Base-by-base conservation (phyloP, 1,139 yeast genomes). In the Candida neerlandica region DNA sequence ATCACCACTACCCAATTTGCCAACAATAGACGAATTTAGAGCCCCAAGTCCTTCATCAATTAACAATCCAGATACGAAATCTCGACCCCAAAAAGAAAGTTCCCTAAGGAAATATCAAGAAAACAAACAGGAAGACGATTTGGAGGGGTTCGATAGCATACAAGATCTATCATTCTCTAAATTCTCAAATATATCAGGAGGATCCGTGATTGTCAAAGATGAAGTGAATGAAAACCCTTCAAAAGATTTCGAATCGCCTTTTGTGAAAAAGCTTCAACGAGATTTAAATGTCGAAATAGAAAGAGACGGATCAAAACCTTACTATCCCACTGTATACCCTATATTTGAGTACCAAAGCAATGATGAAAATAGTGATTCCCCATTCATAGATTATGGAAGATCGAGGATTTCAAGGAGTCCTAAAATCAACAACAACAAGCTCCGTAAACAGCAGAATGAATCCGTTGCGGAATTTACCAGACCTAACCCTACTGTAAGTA, bases 121-220 rank as follows among this genome's bases (percentile, higher is more conserved):
- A 44, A 47, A 40, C 12, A 47, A 51, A 19, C 53, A 58, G 30
- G 48, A 51, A 9, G 48, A 50, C 11, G 54, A 51, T 16, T n/a
- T 45, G 35, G 60, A 67, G 41, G 66, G 58, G 6, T 53, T 63
- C 11, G 67, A 61, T 6, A 62, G 59, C 18, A 59, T 61, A 14
- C 64, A 63, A 5, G 70, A 71, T 43, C 57, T 74, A 23, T 70
- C 77, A 6, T 73, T 67, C 53, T 73, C 77, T 45, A 68, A 62
- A 54, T 73, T 73, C 53, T 68, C 77, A 29, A 70, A 64, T 29
- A 51, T 63, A 1, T 64, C 74, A n/a, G 68, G 65, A 3, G 56
- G 60, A 2, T 58, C 69, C 2, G 21, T 56, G 19, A 37, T 44
- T n/a, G 16, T 43, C 14, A 21, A 38, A 18, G 39, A 30, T 37